phyloP scores from a whole-genome alignment of 2,329 filamentous ascomycete genomes.

The Nemania abortiva region DNA sequence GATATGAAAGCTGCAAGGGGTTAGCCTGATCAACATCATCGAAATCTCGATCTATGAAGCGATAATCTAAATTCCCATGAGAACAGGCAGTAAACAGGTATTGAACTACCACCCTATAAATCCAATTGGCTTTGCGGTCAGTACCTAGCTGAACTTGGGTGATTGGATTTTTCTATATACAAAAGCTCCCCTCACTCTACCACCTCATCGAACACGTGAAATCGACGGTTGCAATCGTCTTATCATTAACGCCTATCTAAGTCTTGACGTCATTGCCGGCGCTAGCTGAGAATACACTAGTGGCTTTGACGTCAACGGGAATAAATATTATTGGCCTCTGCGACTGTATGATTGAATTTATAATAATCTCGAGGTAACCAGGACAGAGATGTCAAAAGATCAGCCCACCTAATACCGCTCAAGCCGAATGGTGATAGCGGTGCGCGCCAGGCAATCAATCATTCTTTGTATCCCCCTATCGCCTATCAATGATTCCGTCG shows the following conservation, averaged over 20 bases:
- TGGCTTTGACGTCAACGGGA: background rate
- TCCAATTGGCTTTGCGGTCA: background rate
- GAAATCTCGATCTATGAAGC: conserved; percentile 24
- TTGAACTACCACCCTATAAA: background rate
- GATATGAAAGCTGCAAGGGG: conserved; percentile 11
- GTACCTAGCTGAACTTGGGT: background rate
- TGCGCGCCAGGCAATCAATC: background rate
- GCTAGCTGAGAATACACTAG: background rate
- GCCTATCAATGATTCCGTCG: background rate
- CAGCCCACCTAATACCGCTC: background rate
- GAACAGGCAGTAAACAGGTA: conserved; percentile 14
- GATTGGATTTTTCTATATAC: background rate
- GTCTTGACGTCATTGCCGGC: conserved; percentile 29
- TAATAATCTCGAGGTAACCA: background rate
- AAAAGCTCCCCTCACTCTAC: background rate
- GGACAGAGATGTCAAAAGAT: background rate
- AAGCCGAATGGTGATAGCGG: background rate
- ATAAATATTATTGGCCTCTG: background rate
- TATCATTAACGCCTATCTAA: conserved; percentile 13
- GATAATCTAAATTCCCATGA: conserved; percentile 26
- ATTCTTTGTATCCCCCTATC: background rate
- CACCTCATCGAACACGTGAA: background rate
- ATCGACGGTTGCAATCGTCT: conserved; percentile 4
- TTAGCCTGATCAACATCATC: conserved; percentile 19
- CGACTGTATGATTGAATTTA: background rate